Percentiles rank a stretch among this genome's conserved stretches.
Conservation (phyloP, 805 yeast genomes). For the Pichia exigua region DNA sequence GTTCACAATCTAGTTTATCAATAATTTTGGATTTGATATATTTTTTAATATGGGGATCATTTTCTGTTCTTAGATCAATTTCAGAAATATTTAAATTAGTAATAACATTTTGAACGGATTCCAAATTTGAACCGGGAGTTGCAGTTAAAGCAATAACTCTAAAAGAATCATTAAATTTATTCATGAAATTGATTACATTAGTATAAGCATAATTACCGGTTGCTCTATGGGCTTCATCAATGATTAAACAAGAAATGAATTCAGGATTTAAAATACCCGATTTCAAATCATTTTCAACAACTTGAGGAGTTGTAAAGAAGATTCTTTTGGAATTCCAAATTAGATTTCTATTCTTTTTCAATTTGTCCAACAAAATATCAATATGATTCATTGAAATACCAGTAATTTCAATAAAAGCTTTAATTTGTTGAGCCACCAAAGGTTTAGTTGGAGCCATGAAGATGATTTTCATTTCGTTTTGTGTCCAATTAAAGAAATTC, state of each 20-base stretch:
- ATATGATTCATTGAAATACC: conserved; percentile 74
- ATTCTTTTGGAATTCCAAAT: conserved; percentile 77
- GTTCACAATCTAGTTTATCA: conserved; percentile 49
- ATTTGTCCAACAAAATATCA: conserved; percentile 61
- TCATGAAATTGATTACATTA: conserved; percentile 64
- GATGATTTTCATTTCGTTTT: conserved; percentile 57
- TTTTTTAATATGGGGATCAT: conserved; percentile 67
- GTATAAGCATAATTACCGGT: conserved; percentile 86
- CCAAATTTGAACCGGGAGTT: conserved; percentile 86
- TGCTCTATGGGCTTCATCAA: conserved; percentile 96
- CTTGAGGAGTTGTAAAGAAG: conserved; percentile 94
- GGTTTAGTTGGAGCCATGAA: conserved; percentile 98
- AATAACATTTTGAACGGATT: conserved; percentile 81
- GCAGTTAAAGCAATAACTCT: conserved; percentile 87
- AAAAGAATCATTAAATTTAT: conserved; percentile 55
- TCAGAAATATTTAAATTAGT: conserved; percentile 63
- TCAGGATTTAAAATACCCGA: conserved; percentile 73
- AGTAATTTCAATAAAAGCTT: conserved; percentile 81
- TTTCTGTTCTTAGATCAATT: conserved; percentile 82
- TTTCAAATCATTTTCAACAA: conserved; percentile 81
- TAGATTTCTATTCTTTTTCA: conserved; percentile 50
- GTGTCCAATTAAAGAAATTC: conserved; percentile 83
- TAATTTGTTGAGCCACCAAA: conserved; percentile 90
- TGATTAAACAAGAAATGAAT: conserved; percentile 62
- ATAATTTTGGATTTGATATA: conserved; percentile 67